Base-by-base conservation (phyloP, 495 filamentous ascomycete genomes). In the Talaromyces liani region DNA sequence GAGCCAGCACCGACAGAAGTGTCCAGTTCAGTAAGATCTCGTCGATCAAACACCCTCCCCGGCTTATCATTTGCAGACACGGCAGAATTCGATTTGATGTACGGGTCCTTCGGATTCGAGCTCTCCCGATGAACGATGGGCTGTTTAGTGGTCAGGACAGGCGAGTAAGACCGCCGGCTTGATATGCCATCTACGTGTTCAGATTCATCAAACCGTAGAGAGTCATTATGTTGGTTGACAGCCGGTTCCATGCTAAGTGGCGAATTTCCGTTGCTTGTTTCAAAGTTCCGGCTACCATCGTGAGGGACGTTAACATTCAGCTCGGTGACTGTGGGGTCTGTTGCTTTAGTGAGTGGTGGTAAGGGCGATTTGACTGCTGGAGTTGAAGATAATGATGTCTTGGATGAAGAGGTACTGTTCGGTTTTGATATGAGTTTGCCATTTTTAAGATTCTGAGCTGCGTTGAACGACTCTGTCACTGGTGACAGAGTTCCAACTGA, bases 391-490 rank as follows among this genome's bases (percentile, higher is more conserved):
- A 79, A 68, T 0, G 83, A 82, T 4, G 75, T 67, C 64, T 85
- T 87, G 2, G 84, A 82, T 6, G 56, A 58, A 14, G 80, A 78
- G 56, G 80, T 70, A 61, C 81, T 77, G n/a, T 78, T 75, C 29
- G 77, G 74, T 57, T 84, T 81, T 0, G 84, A 83, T 4, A 20
- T 20, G 78, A 74, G 63, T 78, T 75, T 31, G 68, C 72, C 29
- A 71, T 72, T 66, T 82, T 82, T 39, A 79, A 80, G 10, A 85
- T 71, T 14, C 18, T 74, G 72, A 1, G 76, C 65, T 49, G 77
- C 74, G 18, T 68, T 74, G 25, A 77, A 72, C 61, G 70, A 61
- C 29, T 79, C 76, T 27, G 71, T 71, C 39, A 39, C 60, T 41
- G 71, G 58, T 24, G 74, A 74, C 39, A 76, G 72, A 31, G 66